Evolutionary conservation across 2,329 filamentous ascomycete species (phyloP).

Genomic region (Microcyclospora pomicola): DNA sequence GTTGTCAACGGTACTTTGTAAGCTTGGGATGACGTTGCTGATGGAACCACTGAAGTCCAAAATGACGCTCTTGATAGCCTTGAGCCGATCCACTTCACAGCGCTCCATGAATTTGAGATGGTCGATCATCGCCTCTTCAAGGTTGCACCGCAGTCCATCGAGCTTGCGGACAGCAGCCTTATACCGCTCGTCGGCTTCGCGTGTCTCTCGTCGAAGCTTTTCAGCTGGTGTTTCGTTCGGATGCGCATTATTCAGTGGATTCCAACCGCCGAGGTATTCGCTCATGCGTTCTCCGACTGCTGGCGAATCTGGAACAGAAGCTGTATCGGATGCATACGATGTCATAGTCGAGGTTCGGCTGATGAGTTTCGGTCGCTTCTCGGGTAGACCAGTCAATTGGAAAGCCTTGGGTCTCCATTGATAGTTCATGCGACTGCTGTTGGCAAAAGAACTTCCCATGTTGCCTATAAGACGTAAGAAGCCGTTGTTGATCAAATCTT

Average conservation of each 20-base stretch:
- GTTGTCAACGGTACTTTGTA: constrained; percentile 91
- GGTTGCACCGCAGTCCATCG: constrained; percentile 76
- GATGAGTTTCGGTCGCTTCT: constrained; percentile 60
- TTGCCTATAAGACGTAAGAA: constrained; percentile 86
- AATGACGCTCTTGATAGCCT: constrained; percentile 95
- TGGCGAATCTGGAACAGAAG: constrained; percentile 50
- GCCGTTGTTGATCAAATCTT: constrained; percentile 75
- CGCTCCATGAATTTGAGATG: constrained; percentile 94
- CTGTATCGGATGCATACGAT: constrained; percentile 27
- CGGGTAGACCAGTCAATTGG: constrained; percentile 70
- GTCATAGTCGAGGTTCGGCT: constrained; percentile 61
- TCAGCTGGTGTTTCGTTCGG: constrained; percentile 90
- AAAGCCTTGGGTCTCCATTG: constrained; percentile 94
- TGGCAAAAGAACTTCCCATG: constrained; percentile 88
- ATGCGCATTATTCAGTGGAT: constrained; percentile 73
- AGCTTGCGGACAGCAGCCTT: constrained; percentile 74
- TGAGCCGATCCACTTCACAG: constrained; percentile 88
- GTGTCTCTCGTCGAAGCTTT: constrained; percentile 73
- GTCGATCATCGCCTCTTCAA: constrained; percentile 90
- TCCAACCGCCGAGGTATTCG: constrained; percentile 87
- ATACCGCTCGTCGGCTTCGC: constrained; percentile 86
- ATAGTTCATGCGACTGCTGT: constrained; percentile 94
- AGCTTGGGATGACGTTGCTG: constrained; percentile 90
- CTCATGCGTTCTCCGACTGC: constrained; percentile 56
- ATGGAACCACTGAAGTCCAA: constrained; percentile 95